These are phyloP conservation scores for Nannizziopsis barbatae DNA, from an alignment of 2,329 filamentous ascomycete genomes.

Conservation along the genomic window DNA sequence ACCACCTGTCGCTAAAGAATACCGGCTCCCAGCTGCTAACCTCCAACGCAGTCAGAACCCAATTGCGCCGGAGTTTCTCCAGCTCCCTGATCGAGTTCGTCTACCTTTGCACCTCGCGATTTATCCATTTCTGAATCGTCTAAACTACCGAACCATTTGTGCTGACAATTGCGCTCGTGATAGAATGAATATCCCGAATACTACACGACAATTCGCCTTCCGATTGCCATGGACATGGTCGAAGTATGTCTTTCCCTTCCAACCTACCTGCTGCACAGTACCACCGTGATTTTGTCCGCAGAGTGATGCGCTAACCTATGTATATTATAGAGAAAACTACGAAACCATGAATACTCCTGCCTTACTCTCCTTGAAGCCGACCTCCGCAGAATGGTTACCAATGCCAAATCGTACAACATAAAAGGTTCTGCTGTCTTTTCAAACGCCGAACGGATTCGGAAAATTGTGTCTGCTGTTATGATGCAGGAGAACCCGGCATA, in stretches of 20 bases:
- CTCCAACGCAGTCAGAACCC: conserved; percentile 49
- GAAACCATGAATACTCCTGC: conserved; percentile 54
- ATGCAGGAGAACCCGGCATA: conserved; percentile 77
- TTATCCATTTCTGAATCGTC: background rate
- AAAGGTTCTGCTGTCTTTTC: conserved; percentile 62
- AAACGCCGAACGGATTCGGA: conserved; percentile 76
- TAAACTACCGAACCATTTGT: background rate
- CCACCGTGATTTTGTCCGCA: background rate
- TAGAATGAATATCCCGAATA: conserved; percentile 57
- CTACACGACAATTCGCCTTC: conserved; percentile 64
- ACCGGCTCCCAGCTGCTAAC: background rate
- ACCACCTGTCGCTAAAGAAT: background rate
- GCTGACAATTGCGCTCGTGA: conserved; percentile 12
- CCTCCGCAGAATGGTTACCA: conserved; percentile 76
- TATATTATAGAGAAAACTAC: conserved; percentile 48
- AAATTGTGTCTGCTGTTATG: conserved; percentile 81
- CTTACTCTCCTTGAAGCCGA: conserved; percentile 71
- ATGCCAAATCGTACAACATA: conserved; percentile 74
- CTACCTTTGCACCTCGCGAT: background rate
- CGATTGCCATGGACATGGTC: conserved; percentile 65
- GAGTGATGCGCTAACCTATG: background rate
- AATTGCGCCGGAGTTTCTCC: conserved; percentile 65
- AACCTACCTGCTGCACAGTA: background rate
- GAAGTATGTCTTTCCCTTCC: conserved; percentile 41
- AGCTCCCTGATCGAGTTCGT: conserved; percentile 49